These are phyloP conservation scores for Colletotrichum tropicale DNA, from an alignment of 2,329 filamentous ascomycete genomes.

Conservation along the genomic window DNA sequence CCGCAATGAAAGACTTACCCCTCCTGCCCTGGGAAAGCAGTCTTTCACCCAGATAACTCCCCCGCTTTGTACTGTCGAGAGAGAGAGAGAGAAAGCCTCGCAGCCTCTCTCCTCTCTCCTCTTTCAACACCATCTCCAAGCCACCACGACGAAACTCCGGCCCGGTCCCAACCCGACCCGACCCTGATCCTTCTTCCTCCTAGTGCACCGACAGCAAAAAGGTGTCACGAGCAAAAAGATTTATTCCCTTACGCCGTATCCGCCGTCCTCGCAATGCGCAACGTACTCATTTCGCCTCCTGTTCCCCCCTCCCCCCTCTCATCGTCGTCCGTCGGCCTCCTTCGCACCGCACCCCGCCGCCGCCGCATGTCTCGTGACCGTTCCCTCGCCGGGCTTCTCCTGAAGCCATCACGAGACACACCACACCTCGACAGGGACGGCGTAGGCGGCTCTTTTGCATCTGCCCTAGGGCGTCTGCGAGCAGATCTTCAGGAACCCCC, in stretches of 20 bases:
- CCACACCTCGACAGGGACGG: background rate
- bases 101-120: background rate
- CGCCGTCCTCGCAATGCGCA: background rate
- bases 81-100: background rate
- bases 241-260: background rate
- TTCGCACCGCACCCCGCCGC: background rate
- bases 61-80: background rate
- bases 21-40: background rate
- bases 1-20: background rate
- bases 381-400: background rate
- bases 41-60: background rate
- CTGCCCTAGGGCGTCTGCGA: background rate
- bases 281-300: background rate
- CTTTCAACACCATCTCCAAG: background rate
- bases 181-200: background rate
- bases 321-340: background rate
- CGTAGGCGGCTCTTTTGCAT: background rate
- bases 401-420: constrained; percentile 17
- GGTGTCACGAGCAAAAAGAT: background rate
- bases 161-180: background rate
- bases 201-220: background rate
- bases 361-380: background rate
- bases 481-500: background rate
- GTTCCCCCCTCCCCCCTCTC: background rate
- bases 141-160: background rate